A percentile compares a stretch with the other conserved stretches of the same genome.
Conservation (phyloP, 2,329 filamentous ascomycete species). For the Lasiodiplodia hormozganensis region DNA sequence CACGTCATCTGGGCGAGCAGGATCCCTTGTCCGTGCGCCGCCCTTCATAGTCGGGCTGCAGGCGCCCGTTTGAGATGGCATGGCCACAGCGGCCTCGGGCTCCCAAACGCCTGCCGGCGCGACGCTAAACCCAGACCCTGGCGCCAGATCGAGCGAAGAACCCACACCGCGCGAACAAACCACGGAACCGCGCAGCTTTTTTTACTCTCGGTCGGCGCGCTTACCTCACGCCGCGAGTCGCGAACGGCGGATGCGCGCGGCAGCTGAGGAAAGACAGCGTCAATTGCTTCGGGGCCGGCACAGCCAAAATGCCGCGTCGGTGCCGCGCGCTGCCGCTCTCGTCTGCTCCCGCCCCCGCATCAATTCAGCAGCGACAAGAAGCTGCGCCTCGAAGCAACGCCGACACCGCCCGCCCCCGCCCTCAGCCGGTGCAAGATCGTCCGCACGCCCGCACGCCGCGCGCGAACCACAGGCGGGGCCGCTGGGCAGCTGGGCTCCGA, state of each 20-base stretch:
- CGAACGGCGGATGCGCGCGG: conserved; percentile 7
- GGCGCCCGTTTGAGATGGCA: neutral
- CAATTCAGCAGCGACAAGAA: neutral
- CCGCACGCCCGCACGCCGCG: neutral
- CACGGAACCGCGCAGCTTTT: neutral
- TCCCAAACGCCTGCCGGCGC: neutral
- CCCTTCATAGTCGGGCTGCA: neutral
- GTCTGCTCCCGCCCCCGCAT: conserved; percentile 23
- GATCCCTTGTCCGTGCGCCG: neutral
- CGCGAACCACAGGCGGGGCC: neutral
- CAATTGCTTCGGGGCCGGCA: conserved; percentile 8
- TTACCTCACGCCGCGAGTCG: neutral
- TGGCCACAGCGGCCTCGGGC: neutral
- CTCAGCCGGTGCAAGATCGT: neutral
- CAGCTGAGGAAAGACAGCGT: no score
- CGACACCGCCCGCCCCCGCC: neutral
- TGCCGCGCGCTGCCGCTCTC: conserved; percentile 6
- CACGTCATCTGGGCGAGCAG: conserved; percentile 15
- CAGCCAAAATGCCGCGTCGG: conserved; percentile 20
- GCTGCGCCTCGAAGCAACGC: neutral
- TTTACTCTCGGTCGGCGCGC: neutral
- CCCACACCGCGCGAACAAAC: neutral
- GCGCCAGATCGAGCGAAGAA: neutral
- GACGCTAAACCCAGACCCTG: conserved; percentile 5
- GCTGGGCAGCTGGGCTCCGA: neutral